Conservation (phyloP, 495 filamentous ascomycete species). For the Amorphotheca resinae region DNA sequence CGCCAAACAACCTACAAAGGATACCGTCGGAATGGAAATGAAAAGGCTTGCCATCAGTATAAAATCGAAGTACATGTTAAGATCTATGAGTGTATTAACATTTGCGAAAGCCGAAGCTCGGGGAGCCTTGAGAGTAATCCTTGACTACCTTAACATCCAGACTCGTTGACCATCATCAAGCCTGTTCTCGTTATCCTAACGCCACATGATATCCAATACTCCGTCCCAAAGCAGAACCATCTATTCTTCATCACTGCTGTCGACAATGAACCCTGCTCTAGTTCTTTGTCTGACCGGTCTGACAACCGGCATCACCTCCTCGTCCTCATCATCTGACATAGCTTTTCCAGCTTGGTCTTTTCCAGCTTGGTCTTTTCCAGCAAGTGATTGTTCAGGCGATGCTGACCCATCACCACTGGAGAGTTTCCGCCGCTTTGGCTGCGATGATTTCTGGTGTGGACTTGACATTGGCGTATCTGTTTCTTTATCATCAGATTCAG, state of each 20-base stretch:
- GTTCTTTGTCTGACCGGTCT: constrained; percentile 26
- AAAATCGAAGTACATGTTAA: no score
- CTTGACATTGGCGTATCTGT: constrained; percentile 19
- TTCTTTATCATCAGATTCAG: constrained; percentile 20
- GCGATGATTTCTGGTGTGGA: constrained; percentile 19
- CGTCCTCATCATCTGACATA: constrained; percentile 25
- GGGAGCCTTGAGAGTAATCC: no score
- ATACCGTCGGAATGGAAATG: no score
- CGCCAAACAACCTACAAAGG: no score
- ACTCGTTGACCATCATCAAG: no score
- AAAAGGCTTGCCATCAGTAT: no score
- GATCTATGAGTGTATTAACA: no score
- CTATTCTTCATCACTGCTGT: constrained; percentile 43
- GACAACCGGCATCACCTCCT: constrained; percentile 24
- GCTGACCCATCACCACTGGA: constrained; percentile 19
- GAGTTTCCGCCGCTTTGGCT: constrained; percentile 16
- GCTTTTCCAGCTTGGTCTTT: not conserved
- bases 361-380: not conserved
- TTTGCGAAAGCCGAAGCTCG: no score
- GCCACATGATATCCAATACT: not conserved
- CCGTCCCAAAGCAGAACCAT: not conserved
- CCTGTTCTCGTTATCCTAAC: not conserved
- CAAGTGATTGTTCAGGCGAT: constrained; percentile 1
- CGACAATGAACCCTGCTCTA: constrained; percentile 40
- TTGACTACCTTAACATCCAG: no score